A percentile compares a stretch with the other conserved stretches of the same genome.
phyloP scores from a whole-genome alignment of 331 rosid genomes.

The Rosa hybrid region DNA sequence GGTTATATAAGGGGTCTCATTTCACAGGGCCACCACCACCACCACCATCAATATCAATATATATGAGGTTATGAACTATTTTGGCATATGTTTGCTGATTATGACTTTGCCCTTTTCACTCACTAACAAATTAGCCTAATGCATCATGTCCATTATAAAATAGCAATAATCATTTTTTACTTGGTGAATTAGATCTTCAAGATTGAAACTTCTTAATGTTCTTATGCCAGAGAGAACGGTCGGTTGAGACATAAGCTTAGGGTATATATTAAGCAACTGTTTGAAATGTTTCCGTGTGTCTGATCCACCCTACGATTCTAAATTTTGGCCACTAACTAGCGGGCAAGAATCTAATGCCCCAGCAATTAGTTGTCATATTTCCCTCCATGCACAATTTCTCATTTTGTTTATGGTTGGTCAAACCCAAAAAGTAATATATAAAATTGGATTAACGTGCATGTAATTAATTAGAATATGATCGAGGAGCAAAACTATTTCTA shows the following conservation, averaged over 20 bases:
- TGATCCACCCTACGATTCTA: slow-evolving; percentile 1
- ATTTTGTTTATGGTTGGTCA: slow-evolving; percentile 1
- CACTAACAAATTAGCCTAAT: not conserved
- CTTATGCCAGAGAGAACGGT: not conserved
- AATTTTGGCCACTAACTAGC: slow-evolving; percentile 2
- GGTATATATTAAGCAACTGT: slow-evolving; percentile 3
- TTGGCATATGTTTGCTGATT: not conserved
- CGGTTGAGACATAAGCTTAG: slow-evolving; percentile 1
- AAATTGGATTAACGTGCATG: slow-evolving; percentile 8
- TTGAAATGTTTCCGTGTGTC: slow-evolving; percentile 3
- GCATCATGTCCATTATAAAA: not conserved
- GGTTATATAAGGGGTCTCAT: not conserved
- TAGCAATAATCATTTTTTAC: not conserved
- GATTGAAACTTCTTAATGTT: not conserved
- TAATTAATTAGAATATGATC: not conserved
- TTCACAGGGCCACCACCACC: not conserved
- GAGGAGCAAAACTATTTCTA: not conserved
- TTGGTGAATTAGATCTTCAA: not conserved
- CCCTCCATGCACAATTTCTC: not conserved
- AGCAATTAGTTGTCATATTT: slow-evolving; percentile 2
- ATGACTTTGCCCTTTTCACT: not conserved
- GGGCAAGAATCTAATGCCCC: not conserved
- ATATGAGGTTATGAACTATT: not conserved
- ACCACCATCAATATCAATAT: slow-evolving; percentile 3
- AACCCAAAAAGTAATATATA: not conserved